Evolutionary conservation across 2,329 filamentous ascomycete genomes (phyloP).

Genomic region (Chaetomiaceae sp.): DNA sequence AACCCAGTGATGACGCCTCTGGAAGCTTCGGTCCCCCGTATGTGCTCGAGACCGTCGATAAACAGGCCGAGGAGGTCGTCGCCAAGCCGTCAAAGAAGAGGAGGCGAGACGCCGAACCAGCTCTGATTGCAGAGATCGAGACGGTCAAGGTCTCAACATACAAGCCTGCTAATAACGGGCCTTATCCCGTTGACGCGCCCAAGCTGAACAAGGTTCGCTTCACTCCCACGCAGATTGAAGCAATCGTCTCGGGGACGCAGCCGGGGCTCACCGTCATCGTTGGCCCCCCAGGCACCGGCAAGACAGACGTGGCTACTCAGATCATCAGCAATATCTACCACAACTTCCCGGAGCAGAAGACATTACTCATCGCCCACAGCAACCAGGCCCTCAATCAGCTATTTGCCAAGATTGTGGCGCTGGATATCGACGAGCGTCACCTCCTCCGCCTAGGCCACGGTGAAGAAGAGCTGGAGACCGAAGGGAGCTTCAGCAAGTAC

Average conservation of each 20-base stretch:
- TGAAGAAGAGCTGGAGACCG: conserved; percentile 86
- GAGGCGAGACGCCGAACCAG: conserved; percentile 69
- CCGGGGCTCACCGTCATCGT: conserved; percentile 91
- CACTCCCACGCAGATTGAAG: conserved; percentile 85
- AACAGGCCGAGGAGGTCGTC: conserved; percentile 44
- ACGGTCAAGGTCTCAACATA: conserved; percentile 83
- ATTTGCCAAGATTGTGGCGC: conserved; percentile 93
- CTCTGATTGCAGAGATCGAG: conserved; percentile 57
- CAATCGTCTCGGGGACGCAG: conserved; percentile 89
- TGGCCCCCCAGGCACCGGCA: conserved; percentile 92
- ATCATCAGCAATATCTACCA: conserved; percentile 99
- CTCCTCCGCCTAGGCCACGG: conserved; percentile 88
- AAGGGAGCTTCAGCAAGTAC: conserved; percentile 86
- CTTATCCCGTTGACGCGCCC: conserved; percentile 79
- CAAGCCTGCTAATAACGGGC: conserved; percentile 79
- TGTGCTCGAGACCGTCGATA: conserved; percentile 64
- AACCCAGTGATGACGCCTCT: conserved; percentile 66
- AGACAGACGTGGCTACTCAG: conserved; percentile 98
- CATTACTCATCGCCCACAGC: conserved; percentile 88
- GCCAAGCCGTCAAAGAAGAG: conserved; percentile 76
- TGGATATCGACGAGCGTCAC: conserved; percentile 95
- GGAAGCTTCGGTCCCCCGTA: conserved; percentile 84
- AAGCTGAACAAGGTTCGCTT: conserved; percentile 82
- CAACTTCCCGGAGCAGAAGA: conserved; percentile 91
- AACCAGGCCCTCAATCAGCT: conserved; percentile 97